These are phyloP conservation scores for Zizania palustris DNA, from an alignment of 202 grass and related monocot genomes.

Conservation along the genomic window DNA sequence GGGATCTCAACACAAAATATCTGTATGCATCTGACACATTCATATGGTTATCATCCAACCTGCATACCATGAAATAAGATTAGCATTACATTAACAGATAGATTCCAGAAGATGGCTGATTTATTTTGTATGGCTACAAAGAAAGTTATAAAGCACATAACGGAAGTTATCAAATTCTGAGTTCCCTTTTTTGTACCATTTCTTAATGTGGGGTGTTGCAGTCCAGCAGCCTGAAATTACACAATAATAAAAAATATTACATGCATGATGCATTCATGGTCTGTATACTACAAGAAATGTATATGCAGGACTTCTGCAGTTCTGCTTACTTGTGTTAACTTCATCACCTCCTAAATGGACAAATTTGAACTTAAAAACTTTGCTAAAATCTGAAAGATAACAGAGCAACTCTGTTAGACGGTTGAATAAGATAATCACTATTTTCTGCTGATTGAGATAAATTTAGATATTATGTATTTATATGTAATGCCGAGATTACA, in stretches of 20 bases:
- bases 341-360: constrained; percentile 93
- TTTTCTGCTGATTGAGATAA: constrained; percentile 35
- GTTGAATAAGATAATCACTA: constrained; percentile 10
- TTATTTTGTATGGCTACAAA: constrained; percentile 28
- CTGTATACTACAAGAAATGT: constrained; percentile 17
- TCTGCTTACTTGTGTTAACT: constrained; percentile 88
- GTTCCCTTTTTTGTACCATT: constrained; percentile 59
- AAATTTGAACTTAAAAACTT: constrained; percentile 98
- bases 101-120: constrained; percentile 17
- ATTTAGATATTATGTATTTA: constrained; percentile 11
- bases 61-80: constrained; percentile 43
- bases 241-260: constrained; percentile 31
- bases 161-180: constrained; percentile 20
- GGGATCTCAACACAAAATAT: constrained; percentile 87
- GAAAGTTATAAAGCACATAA: constrained; percentile 39
- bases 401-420: constrained; percentile 9
- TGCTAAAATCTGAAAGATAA: constrained; percentile 85
- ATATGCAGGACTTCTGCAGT: constrained; percentile 38
- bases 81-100: constrained; percentile 27
- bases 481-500: not conserved
- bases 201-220: constrained; percentile 65
- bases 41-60: constrained; percentile 76
- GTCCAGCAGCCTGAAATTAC: constrained; percentile 89
- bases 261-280: constrained; percentile 16
- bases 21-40: constrained; percentile 75